Percentiles rank a stretch among this genome's conserved stretches.
Conservation (phyloP, 1,284 basidiomycete genomes). For the Schizophyllum commune region DNA sequence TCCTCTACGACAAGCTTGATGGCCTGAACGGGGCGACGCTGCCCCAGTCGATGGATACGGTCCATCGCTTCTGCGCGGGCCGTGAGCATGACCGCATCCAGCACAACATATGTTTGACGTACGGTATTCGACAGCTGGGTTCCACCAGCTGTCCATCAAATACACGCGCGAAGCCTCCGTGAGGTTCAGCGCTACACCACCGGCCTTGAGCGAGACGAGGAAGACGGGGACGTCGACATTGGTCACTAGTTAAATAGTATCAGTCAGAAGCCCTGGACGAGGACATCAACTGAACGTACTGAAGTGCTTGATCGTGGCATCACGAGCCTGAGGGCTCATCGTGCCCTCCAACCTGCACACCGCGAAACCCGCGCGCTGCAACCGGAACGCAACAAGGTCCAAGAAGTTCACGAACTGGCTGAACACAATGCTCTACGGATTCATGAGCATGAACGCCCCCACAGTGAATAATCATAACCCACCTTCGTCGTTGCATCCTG, state of each 20-base stretch:
- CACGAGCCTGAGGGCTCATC: constrained; percentile 94
- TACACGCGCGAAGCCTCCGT: constrained; percentile 94
- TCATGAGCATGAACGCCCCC: neutral
- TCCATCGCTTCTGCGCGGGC: constrained; percentile 84
- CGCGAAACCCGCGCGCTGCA: constrained; percentile 87
- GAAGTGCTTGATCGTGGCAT: constrained; percentile 92
- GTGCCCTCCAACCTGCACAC: constrained; percentile 94
- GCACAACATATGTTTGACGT: constrained; percentile 25
- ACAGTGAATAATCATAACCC: too few relatives aligned
- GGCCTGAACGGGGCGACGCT: constrained; percentile 87
- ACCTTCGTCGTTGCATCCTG: constrained; percentile 87
- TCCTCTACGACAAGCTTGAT: constrained; percentile 95
- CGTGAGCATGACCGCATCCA: constrained; percentile 10
- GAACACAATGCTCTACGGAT: constrained; percentile 74
- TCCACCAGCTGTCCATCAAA: constrained; percentile 57
- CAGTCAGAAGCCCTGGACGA: neutral
- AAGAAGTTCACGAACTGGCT: constrained; percentile 90
- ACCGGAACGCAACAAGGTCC: constrained; percentile 86
- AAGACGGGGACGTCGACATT: constrained; percentile 95
- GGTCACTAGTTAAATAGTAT: constrained; percentile 52
- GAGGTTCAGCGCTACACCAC: constrained; percentile 90
- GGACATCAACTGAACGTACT: constrained; percentile 42
- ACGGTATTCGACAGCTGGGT: constrained; percentile 59
- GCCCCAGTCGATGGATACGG: constrained; percentile 87
- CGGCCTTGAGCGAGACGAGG: constrained; percentile 92